Evolutionary conservation across 306 rosid species (phyloP).

Genomic region (Hippophae gyantsensis): DNA sequence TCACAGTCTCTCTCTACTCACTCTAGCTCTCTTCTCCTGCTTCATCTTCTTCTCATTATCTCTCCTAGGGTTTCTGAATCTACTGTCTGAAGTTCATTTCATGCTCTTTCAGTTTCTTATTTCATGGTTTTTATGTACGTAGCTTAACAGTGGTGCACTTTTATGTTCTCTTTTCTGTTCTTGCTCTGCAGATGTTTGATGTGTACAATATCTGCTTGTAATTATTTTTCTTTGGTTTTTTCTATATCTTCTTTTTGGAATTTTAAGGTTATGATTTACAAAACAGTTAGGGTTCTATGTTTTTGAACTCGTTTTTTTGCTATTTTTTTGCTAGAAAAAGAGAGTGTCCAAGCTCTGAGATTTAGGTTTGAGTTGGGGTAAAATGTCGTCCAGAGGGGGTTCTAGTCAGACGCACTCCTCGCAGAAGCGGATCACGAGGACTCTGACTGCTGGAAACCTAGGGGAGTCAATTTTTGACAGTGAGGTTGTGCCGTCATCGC

Average conservation of each 20-base stretch:
- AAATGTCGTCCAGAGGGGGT: conserved; percentile 55
- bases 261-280: background rate
- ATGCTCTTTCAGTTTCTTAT: background rate
- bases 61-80: conserved; percentile 42
- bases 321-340: background rate
- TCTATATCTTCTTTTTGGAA: background rate
- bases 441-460: conserved; percentile 85
- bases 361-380: conserved; percentile 16
- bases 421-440: conserved; percentile 81
- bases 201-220: no score
- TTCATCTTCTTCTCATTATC: conserved; percentile 2
- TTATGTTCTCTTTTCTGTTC: no score
- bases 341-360: conserved; percentile 14
- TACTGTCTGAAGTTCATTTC: background rate
- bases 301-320: background rate
- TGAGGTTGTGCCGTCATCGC: conserved; percentile 97
- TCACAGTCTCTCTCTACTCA: background rate
- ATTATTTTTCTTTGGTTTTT: background rate
- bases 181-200: no score
- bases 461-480: conserved; percentile 84
- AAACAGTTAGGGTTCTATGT: background rate
- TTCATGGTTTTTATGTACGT: background rate
- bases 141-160: background rate
- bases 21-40: background rate
- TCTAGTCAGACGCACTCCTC: conserved; percentile 48